Base-by-base conservation (phyloP, 345 rosid genomes). In the Kandelia obovata region DNA sequence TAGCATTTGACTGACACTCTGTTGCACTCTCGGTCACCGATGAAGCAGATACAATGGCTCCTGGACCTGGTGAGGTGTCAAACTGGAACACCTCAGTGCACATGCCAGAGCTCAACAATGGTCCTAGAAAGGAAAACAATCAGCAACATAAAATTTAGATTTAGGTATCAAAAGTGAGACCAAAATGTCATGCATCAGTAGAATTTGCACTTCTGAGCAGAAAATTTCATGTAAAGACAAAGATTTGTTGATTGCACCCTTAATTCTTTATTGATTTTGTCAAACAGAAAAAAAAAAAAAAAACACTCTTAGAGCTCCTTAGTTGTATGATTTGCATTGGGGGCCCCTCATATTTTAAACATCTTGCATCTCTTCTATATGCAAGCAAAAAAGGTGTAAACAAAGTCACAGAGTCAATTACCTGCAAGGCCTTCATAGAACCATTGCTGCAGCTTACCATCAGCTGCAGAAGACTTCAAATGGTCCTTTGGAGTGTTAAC, bases 391-490 rank as follows among this genome's bases (percentile, higher is more conserved):
- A 5, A 49, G 19, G 21, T 11, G 47, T 7, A 53, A 66, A 62
- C 49, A 20, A 37, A 64, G 6, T 27, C 28, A n/a, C 27, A 31
- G 25, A 71, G 34, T 20, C 64, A 23, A 66, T 79, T 86, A 96
- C 99, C 99, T 78, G 99, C 91, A 68, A 87, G 85, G 53, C 95
- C 99, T 88, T 96, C 97, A 61, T 83, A 92, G 78, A 96, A 96
- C 99, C 99, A 96, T 85, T 96, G 92, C 81, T 96, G 98, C 84
- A 92, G 84, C 80, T 80, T 89, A 63, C 98, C 95, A 70, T 82
- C 85, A 39, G 91, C 82, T 27, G 91, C 82, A 66, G 82, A 75
- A 31, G 97, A 80, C 85, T 83, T 92, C 72, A 84, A 60, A 57
- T 85, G 86, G 78, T 90, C 96, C 78, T 92, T 89, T 71, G 83